Evolutionary conservation across 139 green algal species (phyloP), one percentile per base, ranked within the genome.

Genomic region (Micractinium conductrix): DNA sequence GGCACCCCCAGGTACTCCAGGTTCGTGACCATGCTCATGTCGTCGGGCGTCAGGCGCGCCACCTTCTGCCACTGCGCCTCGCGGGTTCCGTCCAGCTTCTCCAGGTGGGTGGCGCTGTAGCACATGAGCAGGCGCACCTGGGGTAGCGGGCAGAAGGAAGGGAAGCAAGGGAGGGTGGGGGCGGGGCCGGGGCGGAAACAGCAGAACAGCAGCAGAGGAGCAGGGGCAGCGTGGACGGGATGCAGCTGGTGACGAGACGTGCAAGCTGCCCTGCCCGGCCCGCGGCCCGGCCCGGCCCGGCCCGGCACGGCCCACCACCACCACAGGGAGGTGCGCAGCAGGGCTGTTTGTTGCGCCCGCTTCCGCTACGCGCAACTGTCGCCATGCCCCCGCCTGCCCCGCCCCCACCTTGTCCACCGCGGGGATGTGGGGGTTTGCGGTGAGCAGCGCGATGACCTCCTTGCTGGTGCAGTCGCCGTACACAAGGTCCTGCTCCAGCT

Each of bases 71-170:
- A 99, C 78, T 95, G 90, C 81, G 80, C 43, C 37, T 86, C 71
- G 85, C 95, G 95, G 30, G 87, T 82, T 0, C 83, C 71, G 80
- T 99, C 97, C 81, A 99, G 84, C 87, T 98, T 99, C 80, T 96
- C 96, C 0, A 94, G 95, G 91, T 99, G 97, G 9, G 96, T 98
- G 17, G 94, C 95, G 33, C 93, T 88, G 87, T 99, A 99, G 83
- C 94, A 95, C 93, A 98, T 94, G 53, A 99, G 90, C 86, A 99
- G 87, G 26, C 97, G 92, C 80, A 98, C 86, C 91, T 96, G 86
- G 50, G 26, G 24, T 1, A 38, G 68, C 19, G 68, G 6, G 65
- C 12, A 38, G 1, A 19, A 30, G 33, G 63, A 22, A 43, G 63
- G 1, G n/a, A 58, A 16, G 60, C 60, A 69, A n/a, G 60, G 60